Percentiles rank a stretch among this genome's conserved stretches.
Evolutionary conservation across 805 yeast genomes (phyloP).

Genomic region (Aciculoconidium aculeatum): DNA sequence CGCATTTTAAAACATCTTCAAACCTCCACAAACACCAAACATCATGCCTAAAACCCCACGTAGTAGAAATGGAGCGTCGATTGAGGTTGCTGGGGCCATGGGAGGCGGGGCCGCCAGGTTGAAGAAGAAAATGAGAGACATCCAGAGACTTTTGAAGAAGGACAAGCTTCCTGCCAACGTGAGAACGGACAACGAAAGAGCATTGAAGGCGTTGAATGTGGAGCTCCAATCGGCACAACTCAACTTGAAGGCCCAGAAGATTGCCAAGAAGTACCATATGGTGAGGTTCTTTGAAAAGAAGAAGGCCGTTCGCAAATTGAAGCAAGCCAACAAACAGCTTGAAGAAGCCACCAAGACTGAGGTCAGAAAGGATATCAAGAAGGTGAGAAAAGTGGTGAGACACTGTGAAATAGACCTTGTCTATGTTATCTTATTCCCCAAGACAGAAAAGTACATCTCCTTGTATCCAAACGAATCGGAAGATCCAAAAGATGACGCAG

Average conservation of each 20-base stretch:
- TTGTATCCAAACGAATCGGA: constrained; percentile 50
- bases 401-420: constrained; percentile 66
- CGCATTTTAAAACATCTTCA: too few species aligned
- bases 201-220: constrained; percentile 54
- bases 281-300: constrained; percentile 86
- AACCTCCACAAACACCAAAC: background rate
- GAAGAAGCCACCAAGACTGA: constrained; percentile 29
- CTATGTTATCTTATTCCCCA: constrained; percentile 74
- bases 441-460: constrained; percentile 71
- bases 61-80: constrained; percentile 16
- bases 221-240: constrained; percentile 49
- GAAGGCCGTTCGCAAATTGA: constrained; percentile 72
- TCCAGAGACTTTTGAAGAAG: constrained; percentile 62
- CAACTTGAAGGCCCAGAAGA: constrained; percentile 41
- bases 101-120: constrained; percentile 46
- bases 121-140: constrained; percentile 82
- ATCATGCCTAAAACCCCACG: constrained; percentile 16
- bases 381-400: constrained; percentile 43
- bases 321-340: constrained; percentile 39
- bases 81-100: constrained; percentile 24
- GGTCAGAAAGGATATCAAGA: constrained; percentile 34
- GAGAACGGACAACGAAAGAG: constrained; percentile 68
- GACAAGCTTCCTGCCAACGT: constrained; percentile 60
- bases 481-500: constrained; percentile 20
- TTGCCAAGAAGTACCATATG: constrained; percentile 81